A percentile compares a stretch with the other conserved stretches of the same genome.
phyloP scores from a whole-genome alignment of 2,329 filamentous ascomycete genomes.

The Trichoderma koningiopsis region DNA sequence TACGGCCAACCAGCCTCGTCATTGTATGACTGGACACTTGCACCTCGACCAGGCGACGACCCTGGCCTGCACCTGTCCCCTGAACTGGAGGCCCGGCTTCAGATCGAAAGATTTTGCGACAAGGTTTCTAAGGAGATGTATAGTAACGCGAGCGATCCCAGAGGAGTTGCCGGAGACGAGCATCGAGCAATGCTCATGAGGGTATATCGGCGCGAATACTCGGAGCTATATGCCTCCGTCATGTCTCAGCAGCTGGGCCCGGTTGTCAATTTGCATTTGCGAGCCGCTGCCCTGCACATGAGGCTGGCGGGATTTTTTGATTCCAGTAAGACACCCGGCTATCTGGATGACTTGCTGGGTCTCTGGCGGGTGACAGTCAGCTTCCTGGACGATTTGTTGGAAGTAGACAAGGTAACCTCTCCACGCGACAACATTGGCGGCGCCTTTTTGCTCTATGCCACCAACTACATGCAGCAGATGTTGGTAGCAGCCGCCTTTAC shows the following conservation, averaged over 20 bases:
- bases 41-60: slow-evolving; percentile 60
- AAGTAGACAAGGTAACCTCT: slow-evolving; percentile 53
- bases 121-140: slow-evolving; percentile 80
- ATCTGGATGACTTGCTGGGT: slow-evolving; percentile 73
- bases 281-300: slow-evolving; percentile 73
- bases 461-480: slow-evolving; percentile 83
- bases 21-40: slow-evolving; percentile 74
- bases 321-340: slow-evolving; percentile 69
- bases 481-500: slow-evolving; percentile 79
- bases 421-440: slow-evolving; percentile 50
- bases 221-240: slow-evolving; percentile 63
- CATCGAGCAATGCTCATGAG: slow-evolving; percentile 67
- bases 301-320: slow-evolving; percentile 81
- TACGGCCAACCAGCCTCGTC: slow-evolving; percentile 81
- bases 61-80: slow-evolving; percentile 60
- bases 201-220: slow-evolving; percentile 66
- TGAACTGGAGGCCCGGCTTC: slow-evolving; percentile 68
- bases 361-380: slow-evolving; percentile 71
- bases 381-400: slow-evolving; percentile 68
- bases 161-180: slow-evolving; percentile 68
- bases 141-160: slow-evolving; percentile 72
- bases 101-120: slow-evolving; percentile 74
- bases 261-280: slow-evolving; percentile 66
- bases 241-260: slow-evolving; percentile 60
- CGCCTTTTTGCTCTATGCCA: slow-evolving; percentile 65